Evolutionary conservation across 352 stramenopile genomes (phyloP).

Genomic region (Phytophthora crassamura): DNA sequence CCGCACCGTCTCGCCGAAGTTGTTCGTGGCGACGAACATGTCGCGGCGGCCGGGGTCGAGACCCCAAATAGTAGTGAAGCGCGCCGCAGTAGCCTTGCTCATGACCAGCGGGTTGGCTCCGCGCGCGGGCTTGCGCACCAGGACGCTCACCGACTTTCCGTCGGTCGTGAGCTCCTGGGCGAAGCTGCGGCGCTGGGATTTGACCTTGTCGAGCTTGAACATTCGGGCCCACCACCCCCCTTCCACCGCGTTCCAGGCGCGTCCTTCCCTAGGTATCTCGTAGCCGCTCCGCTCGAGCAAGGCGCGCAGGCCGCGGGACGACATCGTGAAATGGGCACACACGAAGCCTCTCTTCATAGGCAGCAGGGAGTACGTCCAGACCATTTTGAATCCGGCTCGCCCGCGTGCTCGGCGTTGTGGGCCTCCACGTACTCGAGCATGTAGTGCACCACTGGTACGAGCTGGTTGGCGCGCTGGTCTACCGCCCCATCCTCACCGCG

Average conservation of each 20-base stretch:
- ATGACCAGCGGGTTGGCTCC: neutral
- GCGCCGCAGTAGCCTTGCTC: neutral
- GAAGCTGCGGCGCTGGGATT: conserved; percentile 1
- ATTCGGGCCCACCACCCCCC: neutral
- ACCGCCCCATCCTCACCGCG: no score
- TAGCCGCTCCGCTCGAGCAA: conserved; percentile 11
- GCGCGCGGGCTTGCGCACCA: conserved; percentile 26
- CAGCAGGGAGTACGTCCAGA: conserved; percentile 16
- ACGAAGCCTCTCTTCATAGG: conserved; percentile 27
- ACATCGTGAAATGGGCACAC: conserved; percentile 33
- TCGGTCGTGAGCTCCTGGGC: conserved; percentile 1
- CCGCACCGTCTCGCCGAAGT: conserved; percentile 1
- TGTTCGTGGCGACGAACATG: conserved; percentile 24
- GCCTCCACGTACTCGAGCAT: neutral
- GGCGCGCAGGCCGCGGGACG: neutral
- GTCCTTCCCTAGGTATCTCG: neutral
- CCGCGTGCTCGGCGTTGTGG: conserved; percentile 3
- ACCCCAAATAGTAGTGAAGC: conserved; percentile 8
- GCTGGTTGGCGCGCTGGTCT: no score
- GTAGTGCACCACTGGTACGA: no score
- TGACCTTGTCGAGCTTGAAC: conserved; percentile 22
- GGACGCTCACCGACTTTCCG: conserved; percentile 20
- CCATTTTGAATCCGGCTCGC: neutral
- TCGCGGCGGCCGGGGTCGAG: conserved; percentile 17
- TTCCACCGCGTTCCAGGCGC: neutral